Evolutionary conservation across 2,329 filamentous ascomycete genomes (phyloP), one percentile per base, ranked within the genome.

Genomic region (Trichoderma endophyticum): DNA sequence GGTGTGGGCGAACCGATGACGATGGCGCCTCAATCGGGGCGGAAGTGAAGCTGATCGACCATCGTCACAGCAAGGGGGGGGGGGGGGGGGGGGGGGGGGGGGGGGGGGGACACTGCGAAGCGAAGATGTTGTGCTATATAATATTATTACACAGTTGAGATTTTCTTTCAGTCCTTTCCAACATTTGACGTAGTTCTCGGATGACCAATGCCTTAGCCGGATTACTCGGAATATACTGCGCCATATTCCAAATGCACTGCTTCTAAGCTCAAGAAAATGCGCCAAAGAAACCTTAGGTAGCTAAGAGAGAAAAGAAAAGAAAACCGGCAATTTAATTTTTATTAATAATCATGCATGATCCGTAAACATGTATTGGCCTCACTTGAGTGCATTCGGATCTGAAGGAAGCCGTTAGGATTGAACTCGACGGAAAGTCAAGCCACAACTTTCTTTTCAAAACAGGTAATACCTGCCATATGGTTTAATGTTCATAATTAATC

Each of bases 21-120:
- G 68, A 70, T 63, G 59, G 68, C 60, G 68, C 59, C 59, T 39
- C 68, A 48, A 36, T 51, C 65, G 54, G 65, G 65, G 34, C 21
- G 66, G 66, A 70, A 21, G 57, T 62, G 57, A 60, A 70, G 66
- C 66, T 70, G 66, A 70, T 70, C 57, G 66, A 24, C 66, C 65
- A 70, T 70, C 59, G 68, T 63, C 68, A 63, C 6, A 67, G 32
- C 28, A 30, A 28, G 39, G 39, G 18, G 43, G 48, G 30, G 63
- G 34, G 26, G 26, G 26, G 26, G 26, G 26, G 26, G 26, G 26
- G 26, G 26, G 26, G 26, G 26, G 26, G 26, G 26, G 26, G 26
- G 26, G 21, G 21, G 21, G 2, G 21, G 21, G 21, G 21, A 26
- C 26, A 18, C 36, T 18, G 14, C 36, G 36, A 39, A 1, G 36